Evolutionary conservation across 441 rosid genomes (phyloP), one percentile per base, ranked within the genome.

Genomic region (Gossypium trilobum): DNA sequence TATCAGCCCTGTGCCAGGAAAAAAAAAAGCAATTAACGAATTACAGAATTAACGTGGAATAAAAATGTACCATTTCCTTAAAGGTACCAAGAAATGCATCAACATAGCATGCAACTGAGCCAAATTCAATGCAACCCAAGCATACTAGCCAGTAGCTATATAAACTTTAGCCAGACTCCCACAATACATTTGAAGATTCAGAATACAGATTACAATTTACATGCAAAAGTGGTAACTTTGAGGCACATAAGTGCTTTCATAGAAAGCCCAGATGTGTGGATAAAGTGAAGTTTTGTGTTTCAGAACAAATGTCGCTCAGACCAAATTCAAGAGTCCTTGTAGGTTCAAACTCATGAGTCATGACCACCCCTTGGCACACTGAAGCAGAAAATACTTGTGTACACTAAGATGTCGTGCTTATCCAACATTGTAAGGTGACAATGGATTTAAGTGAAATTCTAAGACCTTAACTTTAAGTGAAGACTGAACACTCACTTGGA

Each of bases 1-100:
- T 91, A 80, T 95, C 99, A 78, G 99, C 99, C 93, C 99, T 95
- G 89, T 14, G 51, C 19, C 78, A 14, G 17, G 4, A 78, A 48
- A 25, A 77, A 72, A 42, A 14, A 74, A 78, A 74, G 8, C 39
- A 75, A 78, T 48, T 71, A 68, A 78, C 72, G 81, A 58, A 68
- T 58, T 60, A 50, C 27, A 46, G 44, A 39, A 19, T 39, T 48
- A 42, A 27, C 6, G 5, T 48, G 56, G 55, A 57, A 31, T 4
- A 61, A 61, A 23, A 65, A 57, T 5, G 20, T 22, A 60, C n/a
- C 16, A 4, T 17, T 17, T 63, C 48, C 36, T 63, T 63, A 10
- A 63, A 39, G 39, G 16, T 39, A 39, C 51, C 68, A 63, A 17
- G 13, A 61, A 20, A 33, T 33, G 4, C 23, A 61, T 7, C 22